These are phyloP conservation scores for Ceratocystis smalleyi DNA, from an alignment of 2,329 filamentous ascomycete species.

Conservation along the genomic window DNA sequence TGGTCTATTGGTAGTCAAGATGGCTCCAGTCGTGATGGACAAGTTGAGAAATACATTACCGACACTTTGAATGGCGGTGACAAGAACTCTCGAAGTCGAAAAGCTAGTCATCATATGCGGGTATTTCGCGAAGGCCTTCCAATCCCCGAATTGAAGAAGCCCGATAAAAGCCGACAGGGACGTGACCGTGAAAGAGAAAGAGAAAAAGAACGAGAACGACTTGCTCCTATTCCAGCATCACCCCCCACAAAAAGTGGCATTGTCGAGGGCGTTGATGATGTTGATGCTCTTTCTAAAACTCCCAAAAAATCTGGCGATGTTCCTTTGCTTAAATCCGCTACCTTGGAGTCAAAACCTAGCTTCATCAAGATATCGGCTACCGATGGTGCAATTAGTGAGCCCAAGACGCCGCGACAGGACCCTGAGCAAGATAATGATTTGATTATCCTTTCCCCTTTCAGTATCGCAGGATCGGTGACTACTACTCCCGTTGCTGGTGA, in stretches of 20 bases:
- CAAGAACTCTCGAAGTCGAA: slow-evolving; percentile 46
- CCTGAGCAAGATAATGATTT: slow-evolving; percentile 10
- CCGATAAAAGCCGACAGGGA: slow-evolving; percentile 25
- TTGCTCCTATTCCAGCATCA: slow-evolving; percentile 10
- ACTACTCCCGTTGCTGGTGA: slow-evolving; percentile 9
- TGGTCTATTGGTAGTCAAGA: slow-evolving; percentile 45
- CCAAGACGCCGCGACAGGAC: slow-evolving; percentile 8
- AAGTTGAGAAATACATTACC: slow-evolving; percentile 49
- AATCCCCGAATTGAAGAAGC: slow-evolving; percentile 41
- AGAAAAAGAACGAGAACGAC: slow-evolving; percentile 4
- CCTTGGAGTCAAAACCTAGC: not conserved
- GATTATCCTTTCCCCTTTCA: slow-evolving; percentile 12
- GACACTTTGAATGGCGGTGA: slow-evolving; percentile 47
- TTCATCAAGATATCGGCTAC: not conserved
- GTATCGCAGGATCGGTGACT: slow-evolving; percentile 10
- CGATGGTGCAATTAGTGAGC: not conserved
- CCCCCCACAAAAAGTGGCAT: slow-evolving; percentile 2
- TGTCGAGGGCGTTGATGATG: not conserved
- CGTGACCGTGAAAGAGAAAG: slow-evolving; percentile 12
- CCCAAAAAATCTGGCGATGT: slow-evolving; percentile 8
- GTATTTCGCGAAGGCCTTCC: slow-evolving; percentile 51
- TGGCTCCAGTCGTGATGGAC: slow-evolving; percentile 31
- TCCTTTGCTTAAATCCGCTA: not conserved
- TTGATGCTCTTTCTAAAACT: slow-evolving; percentile 10
- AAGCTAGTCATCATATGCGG: slow-evolving; percentile 49